A percentile compares a stretch with the other conserved stretches of the same genome.
These are phyloP conservation scores for Pseudohalonectria lignicola DNA, from an alignment of 2,329 filamentous ascomycete genomes.

Conservation along the genomic window DNA sequence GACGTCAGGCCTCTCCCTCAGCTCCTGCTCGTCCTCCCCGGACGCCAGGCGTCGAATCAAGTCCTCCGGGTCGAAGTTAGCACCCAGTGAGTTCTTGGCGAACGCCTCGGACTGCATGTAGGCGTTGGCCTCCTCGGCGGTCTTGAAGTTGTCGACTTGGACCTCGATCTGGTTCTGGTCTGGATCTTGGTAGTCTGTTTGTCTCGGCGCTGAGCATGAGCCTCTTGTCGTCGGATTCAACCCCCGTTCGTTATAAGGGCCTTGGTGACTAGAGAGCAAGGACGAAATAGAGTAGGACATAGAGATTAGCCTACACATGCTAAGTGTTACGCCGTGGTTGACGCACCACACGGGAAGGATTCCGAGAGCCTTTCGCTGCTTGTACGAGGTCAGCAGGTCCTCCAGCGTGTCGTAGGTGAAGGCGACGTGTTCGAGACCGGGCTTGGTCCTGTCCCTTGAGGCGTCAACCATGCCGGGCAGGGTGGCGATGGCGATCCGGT, in stretches of 20 bases:
- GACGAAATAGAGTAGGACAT: too few species aligned
- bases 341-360: constrained; percentile 29
- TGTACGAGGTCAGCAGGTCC: constrained; percentile 24
- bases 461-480: constrained; percentile 12
- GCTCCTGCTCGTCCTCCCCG: constrained; percentile 13
- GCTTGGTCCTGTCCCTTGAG: constrained; percentile 6
- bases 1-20: constrained; percentile 14
- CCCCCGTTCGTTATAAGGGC: too few species aligned
- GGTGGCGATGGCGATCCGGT: constrained; percentile 29
- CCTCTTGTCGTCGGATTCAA: too few species aligned
- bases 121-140: constrained; percentile 19
- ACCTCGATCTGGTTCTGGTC: constrained; percentile 36
- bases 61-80: constrained; percentile 32
- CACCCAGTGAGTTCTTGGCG: constrained; percentile 28
- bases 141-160: constrained; percentile 31
- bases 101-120: constrained; percentile 27
- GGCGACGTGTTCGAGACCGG: constrained; percentile 28
- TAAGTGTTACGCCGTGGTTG: constrained; percentile 34
- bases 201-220: too few species aligned
- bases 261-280: too few species aligned
- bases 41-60: constrained; percentile 15
- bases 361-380: constrained; percentile 19
- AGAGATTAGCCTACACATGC: too few species aligned
- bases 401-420: constrained; percentile 24
- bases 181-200: constrained; percentile 38